phyloP scores from a whole-genome alignment of 1,139 yeast genomes.

The Tardiomyces depauwii region DNA sequence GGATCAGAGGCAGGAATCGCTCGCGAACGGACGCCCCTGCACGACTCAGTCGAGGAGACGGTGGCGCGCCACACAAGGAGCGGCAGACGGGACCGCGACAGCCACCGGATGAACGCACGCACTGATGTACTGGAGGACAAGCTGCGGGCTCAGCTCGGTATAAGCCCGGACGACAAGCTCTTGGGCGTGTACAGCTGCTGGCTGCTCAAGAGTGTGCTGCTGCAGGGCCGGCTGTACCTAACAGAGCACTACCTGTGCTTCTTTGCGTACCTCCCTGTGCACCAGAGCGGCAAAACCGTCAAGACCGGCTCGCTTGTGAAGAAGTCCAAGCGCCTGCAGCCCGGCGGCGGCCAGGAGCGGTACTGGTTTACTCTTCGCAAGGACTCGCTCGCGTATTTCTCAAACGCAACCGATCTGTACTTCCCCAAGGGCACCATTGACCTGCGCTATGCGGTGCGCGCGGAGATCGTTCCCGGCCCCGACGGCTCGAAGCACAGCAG shows the following conservation, averaged over 20 bases:
- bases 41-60: no score
- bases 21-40: no score
- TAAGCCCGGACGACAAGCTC: slow-evolving; percentile 2
- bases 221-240: slow-evolving; percentile 77
- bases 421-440: slow-evolving; percentile 75
- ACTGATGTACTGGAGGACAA: no score
- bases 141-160: no score
- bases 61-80: no score
- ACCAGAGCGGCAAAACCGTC: slow-evolving; percentile 31
- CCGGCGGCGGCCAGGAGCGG: slow-evolving; percentile 20
- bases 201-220: slow-evolving; percentile 68
- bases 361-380: slow-evolving; percentile 75
- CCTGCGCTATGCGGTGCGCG: slow-evolving; percentile 49
- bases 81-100: no score
- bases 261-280: slow-evolving; percentile 67
- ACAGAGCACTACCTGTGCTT: slow-evolving; percentile 58
- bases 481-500: slow-evolving; percentile 18
- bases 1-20: no score
- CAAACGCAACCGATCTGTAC: slow-evolving; percentile 64
- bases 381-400: slow-evolving; percentile 57
- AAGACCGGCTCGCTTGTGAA: slow-evolving; percentile 37
- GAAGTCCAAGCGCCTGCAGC: slow-evolving; percentile 10
- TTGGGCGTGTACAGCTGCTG: slow-evolving; percentile 52
- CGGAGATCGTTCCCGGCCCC: slow-evolving; percentile 33
- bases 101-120: no score